Percentiles rank a stretch among this genome's conserved stretches.
Conservation (phyloP, 441 rosid genomes). For the Geranium incanum region DNA sequence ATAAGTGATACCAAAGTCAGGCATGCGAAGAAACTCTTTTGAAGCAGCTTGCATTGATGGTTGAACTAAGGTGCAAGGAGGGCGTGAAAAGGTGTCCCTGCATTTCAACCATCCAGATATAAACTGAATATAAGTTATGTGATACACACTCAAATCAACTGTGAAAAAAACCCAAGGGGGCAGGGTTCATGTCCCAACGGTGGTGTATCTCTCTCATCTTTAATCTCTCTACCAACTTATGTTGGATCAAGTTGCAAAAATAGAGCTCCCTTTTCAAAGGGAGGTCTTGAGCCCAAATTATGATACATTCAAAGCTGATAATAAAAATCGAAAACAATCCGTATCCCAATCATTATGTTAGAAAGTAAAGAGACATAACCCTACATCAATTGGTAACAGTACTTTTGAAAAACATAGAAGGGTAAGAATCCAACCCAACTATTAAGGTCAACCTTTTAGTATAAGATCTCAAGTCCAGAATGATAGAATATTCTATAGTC, state of each 20-base stretch:
- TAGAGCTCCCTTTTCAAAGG: too few relatives aligned
- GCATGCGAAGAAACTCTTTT: conserved; percentile 44
- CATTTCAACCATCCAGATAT: conserved; percentile 32
- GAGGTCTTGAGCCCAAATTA: too few relatives aligned
- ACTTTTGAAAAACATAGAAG: neutral
- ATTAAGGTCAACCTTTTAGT: neutral
- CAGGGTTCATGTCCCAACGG: too few relatives aligned
- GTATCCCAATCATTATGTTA: neutral
- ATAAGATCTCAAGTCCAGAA: neutral
- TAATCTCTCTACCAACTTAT: too few relatives aligned
- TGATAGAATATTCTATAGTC: neutral
- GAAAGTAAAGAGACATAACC: neutral
- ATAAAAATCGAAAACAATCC: neutral
- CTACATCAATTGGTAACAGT: neutral
- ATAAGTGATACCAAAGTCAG: conserved; percentile 66
- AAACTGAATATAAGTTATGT: neutral
- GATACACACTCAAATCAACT: neutral
- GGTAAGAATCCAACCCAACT: neutral
- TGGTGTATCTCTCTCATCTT: too few relatives aligned
- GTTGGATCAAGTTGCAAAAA: too few relatives aligned
- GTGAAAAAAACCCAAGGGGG: neutral
- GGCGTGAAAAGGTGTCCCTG: conserved; percentile 87
- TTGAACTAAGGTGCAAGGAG: conserved; percentile 84
- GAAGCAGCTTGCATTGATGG: conserved; percentile 60
- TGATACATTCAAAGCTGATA: too few relatives aligned